Percentiles rank a stretch among this genome's conserved stretches.
Conservation (phyloP, 2,329 filamentous ascomycete genomes). For the Hortaea werneckii region DNA sequence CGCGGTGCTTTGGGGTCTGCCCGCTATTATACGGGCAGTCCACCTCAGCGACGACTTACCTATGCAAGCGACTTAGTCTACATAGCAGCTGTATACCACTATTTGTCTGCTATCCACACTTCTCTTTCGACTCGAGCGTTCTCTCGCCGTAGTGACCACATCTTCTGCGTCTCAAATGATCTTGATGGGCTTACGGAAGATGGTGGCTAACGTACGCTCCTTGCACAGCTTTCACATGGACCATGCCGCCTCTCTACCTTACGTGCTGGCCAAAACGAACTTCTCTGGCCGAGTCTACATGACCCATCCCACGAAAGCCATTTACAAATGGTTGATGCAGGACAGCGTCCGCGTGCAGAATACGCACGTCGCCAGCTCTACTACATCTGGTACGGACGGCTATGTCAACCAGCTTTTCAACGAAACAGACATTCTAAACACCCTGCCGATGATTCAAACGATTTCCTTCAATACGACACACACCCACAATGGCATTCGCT, state of each 20-base stretch:
- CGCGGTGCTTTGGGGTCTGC: not conserved
- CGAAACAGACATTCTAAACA: conserved; percentile 88
- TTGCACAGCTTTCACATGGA: conserved; percentile 81
- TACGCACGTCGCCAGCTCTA: conserved; percentile 18
- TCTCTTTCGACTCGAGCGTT: conserved; percentile 3
- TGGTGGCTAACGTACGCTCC: not conserved
- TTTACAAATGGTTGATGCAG: conserved; percentile 99
- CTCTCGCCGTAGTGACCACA: conserved; percentile 9
- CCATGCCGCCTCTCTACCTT: conserved; percentile 95
- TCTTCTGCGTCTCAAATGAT: not conserved
- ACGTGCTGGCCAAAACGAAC: conserved; percentile 95
- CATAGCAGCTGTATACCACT: conserved; percentile 27
- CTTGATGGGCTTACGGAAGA: not conserved
- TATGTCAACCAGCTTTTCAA: conserved; percentile 69
- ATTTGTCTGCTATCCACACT: conserved; percentile 4
- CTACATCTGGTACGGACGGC: conserved; percentile 21
- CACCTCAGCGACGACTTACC: not conserved
- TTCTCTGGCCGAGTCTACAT: conserved; percentile 96
- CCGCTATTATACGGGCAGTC: no score
- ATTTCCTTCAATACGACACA: conserved; percentile 98
- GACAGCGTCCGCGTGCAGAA: conserved; percentile 82
- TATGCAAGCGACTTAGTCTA: conserved; percentile 1
- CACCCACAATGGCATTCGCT: conserved; percentile 89
- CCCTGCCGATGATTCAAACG: conserved; percentile 87
- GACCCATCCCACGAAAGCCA: conserved; percentile 98